These are phyloP conservation scores for Podospora pseudocomata DNA, from an alignment of 495 filamentous ascomycete species.

Conservation along the genomic window DNA sequence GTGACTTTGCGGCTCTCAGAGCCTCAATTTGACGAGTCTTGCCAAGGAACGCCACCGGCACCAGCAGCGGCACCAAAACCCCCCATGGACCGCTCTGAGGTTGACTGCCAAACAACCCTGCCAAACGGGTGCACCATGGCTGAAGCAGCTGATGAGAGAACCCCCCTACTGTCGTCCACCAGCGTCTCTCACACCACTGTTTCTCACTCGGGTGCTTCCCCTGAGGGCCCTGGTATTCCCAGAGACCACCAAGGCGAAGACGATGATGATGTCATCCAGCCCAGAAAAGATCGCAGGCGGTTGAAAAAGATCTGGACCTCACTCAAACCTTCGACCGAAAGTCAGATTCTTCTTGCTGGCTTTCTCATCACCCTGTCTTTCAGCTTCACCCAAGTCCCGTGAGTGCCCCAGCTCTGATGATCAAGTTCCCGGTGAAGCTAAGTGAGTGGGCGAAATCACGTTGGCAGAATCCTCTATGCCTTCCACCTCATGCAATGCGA, in stretches of 20 bases:
- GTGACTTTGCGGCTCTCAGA: too few species aligned
- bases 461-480: conserved; percentile 46
- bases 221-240: not conserved
- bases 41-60: not conserved
- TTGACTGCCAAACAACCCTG: too few species aligned
- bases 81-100: too few species aligned
- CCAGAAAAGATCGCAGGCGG: not conserved
- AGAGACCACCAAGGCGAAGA: not conserved
- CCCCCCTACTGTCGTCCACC: not conserved
- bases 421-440: not conserved
- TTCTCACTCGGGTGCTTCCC: not conserved
- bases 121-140: not conserved
- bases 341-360: conserved; percentile 47
- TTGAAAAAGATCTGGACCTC: not conserved
- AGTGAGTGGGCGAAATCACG: not conserved
- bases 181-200: not conserved
- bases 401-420: conserved; percentile 11
- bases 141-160: not conserved
- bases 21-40: not conserved
- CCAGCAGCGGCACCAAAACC: too few species aligned
- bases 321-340: conserved; percentile 29
- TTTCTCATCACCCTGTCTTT: conserved; percentile 56
- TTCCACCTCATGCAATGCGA: conserved; percentile 59
- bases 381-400: conserved; percentile 57
- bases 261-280: not conserved